Evolutionary conservation across 306 rosid genomes (phyloP), one percentile per base, ranked within the genome.

Genomic region (Pachyrhizus erosus): DNA sequence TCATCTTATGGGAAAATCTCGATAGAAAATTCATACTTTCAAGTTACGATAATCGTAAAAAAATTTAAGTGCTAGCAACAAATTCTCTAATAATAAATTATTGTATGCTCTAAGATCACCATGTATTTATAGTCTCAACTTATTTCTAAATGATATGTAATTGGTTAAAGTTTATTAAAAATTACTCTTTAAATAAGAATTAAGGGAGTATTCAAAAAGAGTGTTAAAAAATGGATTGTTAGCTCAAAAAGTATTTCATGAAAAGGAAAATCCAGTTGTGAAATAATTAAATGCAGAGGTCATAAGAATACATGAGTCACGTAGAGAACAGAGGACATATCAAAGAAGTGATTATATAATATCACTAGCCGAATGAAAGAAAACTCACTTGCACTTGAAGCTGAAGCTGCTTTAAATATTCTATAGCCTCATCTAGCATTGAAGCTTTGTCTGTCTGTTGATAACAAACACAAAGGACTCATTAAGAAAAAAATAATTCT

Each of bases 351-450:
- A 37, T 18, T 2, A 48, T 7, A 26, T 55, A 72, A 62, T n/a
- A 87, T 61, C 65, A 58, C 21, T 65, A 78, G 70, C 23, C 21
- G 14, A 48, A 21, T 14, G 68, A 75, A 61, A 82, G 81, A 87
- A 85, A 58, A 84, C 80, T 87, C 74, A 87, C 88, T 79, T 87
- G 90, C 57, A 92, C 98, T 89, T 96, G 99, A 87, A 96, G 92
- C 84, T 96, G 99, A 84, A 96, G 99, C 83, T 96, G 99, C 93
- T 96, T 92, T 92, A 96, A 83, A 84, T 96, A 96, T 40, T 96
- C 98, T 42, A 96, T 96, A 45, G 93, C 99, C 62, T 96, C 99
- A 37, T 93, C 98, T 62, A 96, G 89, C 98, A 93, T 95, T 18
- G 99, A 96, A 76, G 98, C 98, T 90, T 96, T 96, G 70, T 96